A percentile compares a stretch with the other conserved stretches of the same genome.
phyloP scores from a whole-genome alignment of 805 yeast species.

The Maudiozyma saulgeensis region DNA sequence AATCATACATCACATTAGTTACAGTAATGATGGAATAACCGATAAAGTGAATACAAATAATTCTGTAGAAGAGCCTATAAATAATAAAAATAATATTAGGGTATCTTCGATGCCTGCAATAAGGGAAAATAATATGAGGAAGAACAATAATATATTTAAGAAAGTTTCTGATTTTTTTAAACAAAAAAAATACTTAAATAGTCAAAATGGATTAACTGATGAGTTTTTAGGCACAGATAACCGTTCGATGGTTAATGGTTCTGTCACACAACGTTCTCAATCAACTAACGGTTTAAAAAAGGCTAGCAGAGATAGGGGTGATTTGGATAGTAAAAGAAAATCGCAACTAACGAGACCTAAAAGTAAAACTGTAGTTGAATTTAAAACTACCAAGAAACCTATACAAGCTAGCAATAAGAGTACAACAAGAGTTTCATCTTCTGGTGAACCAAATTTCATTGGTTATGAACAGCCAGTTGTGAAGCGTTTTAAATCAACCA shows the following conservation, averaged over 20 bases:
- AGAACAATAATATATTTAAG: constrained; percentile 22
- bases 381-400: too few relatives aligned
- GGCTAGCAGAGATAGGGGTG: not conserved
- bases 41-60: not conserved
- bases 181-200: constrained; percentile 7
- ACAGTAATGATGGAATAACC: not conserved
- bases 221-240: not conserved
- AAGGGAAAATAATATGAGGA: constrained; percentile 9
- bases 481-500: constrained; percentile 20
- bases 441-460: not conserved
- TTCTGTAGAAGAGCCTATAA: not conserved
- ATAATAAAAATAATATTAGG: not conserved
- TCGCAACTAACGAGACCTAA: not conserved
- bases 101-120: not conserved
- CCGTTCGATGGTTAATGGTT: not conserved
- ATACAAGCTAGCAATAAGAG: not conserved
- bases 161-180: constrained; percentile 30
- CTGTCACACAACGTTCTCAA: not conserved
- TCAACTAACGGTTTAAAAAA: not conserved
- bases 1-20: not conserved
- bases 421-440: not conserved
- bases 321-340: not conserved
- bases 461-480: constrained; percentile 9
- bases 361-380: too few relatives aligned
- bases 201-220: not conserved